Conservation (phyloP, 768 basidiomycete species). For the Podaxis sp. region DNA sequence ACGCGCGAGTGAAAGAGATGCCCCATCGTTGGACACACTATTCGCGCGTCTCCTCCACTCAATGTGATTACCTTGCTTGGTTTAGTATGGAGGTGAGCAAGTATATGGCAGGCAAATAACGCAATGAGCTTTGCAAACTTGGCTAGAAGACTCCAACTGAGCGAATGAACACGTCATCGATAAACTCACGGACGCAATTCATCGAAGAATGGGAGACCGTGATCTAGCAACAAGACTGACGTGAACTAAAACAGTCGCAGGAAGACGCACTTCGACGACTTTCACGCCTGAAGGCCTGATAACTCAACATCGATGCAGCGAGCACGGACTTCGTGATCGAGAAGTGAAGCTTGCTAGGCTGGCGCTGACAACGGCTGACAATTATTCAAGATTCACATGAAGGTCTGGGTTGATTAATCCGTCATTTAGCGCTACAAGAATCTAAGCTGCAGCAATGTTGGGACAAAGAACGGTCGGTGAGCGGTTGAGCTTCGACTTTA, state of each 20-base stretch:
- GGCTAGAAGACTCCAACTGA: not conserved
- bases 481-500: too few relatives aligned
- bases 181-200: slow-evolving; percentile 4
- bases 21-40: not conserved
- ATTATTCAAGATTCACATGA: not conserved
- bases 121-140: not conserved
- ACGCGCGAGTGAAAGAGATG: not conserved
- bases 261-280: not conserved
- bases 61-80: not conserved
- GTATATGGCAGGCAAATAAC: not conserved
- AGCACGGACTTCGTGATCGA: not conserved
- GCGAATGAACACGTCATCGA: slow-evolving; percentile 8
- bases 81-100: not conserved
- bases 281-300: not conserved
- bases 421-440: not conserved
- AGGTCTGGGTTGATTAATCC: not conserved
- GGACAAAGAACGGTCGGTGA: too few relatives aligned
- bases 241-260: slow-evolving; percentile 5
- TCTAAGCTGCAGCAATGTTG: not conserved
- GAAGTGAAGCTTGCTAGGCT: not conserved
- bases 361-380: not conserved
- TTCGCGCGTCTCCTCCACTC: not conserved
- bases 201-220: not conserved
- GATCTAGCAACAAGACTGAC: not conserved
- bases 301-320: not conserved